A percentile compares a stretch with the other conserved stretches of the same genome.
phyloP scores from a whole-genome alignment of 441 rosid genomes.

The Mallotus repandus region DNA sequence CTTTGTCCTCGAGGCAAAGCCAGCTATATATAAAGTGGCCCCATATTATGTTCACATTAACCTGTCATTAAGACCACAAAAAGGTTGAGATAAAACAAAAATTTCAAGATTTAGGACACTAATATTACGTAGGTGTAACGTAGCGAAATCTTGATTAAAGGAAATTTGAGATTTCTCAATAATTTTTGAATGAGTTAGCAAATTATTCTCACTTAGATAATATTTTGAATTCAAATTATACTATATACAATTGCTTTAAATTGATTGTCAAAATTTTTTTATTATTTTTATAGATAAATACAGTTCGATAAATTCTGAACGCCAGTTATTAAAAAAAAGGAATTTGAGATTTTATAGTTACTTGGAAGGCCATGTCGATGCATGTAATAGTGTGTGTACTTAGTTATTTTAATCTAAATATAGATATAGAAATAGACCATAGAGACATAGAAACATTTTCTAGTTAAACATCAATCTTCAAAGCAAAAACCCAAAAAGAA shows the following conservation, averaged over 20 bases:
- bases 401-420: neutral
- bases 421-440: neutral
- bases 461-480: neutral
- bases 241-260: no score
- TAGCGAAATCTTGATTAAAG: neutral
- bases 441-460: neutral
- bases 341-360: no score
- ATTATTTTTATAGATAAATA: no score
- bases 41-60: neutral
- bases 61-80: neutral
- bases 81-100: neutral
- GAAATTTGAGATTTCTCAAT: neutral
- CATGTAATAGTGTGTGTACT: no score
- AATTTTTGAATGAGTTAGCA: no score
- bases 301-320: no score
- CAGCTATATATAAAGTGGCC: neutral
- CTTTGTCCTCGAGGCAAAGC: constrained; percentile 21
- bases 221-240: neutral
- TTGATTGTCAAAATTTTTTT: no score
- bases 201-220: neutral
- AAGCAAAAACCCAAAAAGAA: neutral
- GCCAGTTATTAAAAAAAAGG: no score
- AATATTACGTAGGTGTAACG: neutral
- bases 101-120: neutral
- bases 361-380: no score